Base-by-base conservation (phyloP, 2,329 filamentous ascomycete genomes). In the Colletotrichum sp. region DNA sequence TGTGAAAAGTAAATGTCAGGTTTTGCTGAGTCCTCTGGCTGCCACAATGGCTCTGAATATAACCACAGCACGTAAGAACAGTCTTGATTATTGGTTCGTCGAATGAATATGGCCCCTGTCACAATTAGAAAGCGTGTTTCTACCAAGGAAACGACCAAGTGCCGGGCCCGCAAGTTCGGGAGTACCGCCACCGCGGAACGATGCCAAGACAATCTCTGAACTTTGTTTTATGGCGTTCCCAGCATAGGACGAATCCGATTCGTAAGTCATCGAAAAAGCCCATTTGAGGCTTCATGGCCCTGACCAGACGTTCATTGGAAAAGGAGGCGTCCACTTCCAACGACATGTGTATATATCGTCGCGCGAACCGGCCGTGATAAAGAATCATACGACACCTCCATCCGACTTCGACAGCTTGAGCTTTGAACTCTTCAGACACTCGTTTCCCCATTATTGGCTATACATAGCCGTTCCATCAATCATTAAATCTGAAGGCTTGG, bases 281-380 rank as follows among this genome's bases (percentile, higher is more conserved):
- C 16, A 26, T 59, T 1, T 28, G 55, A 28, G 55, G 55, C 24
- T 59, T 59, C 24, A 59, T 26, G 26, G 55, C 21, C 21, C 10
- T 59, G 55, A 59, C 1, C 8, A 26, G 24, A 28, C 15, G 10
- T 59, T 21, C 21, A 1, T 28, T 59, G 26, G 8, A 59, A 59
- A 59, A 59, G 55, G 55, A 59, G 55, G 13, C 26, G 21, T 59
- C n/a, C 10, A 3, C 24, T 26, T 4, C 2, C 2, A 18, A 16
- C 8, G 2, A 9, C 26, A 18, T 28, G 26, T 28, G 26, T 59
- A 28, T 59, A 59, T 21, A 52, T 52, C n/a, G 44, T 52, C n/a
- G 12, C n/a, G 12, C n/a, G 2, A 21, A 21, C 44, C n/a, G n/a
- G 10, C 44, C 1, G 6, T 3, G 0, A 21, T 2, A 52, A 1